Evolutionary conservation across 495 filamentous ascomycete species (phyloP).

Genomic region (Rostrohypoxylon terebratum): DNA sequence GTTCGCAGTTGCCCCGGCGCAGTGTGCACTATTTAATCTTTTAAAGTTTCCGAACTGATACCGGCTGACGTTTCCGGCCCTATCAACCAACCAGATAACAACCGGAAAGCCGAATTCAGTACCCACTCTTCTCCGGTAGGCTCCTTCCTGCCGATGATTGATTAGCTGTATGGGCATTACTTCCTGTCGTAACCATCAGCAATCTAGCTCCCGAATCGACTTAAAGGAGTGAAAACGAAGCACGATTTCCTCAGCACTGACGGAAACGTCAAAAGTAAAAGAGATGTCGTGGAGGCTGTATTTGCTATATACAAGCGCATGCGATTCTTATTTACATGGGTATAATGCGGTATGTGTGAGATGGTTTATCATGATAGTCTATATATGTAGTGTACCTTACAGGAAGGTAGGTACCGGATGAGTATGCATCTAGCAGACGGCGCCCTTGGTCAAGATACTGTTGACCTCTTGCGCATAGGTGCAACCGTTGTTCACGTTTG

Average conservation of each 20-base stretch:
- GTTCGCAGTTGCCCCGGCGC: not conserved
- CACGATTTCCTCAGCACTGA: not conserved
- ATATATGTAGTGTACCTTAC: not conserved
- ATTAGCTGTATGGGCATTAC: not conserved
- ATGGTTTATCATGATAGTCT: not conserved
- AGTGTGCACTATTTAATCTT: not conserved
- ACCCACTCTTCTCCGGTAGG: slow-evolving; percentile 1
- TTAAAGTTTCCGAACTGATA: not conserved
- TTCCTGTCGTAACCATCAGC: not conserved
- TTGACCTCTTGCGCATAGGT: slow-evolving; percentile 52
- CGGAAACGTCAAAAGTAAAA: not conserved
- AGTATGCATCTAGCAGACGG: slow-evolving; percentile 11
- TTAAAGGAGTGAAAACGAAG: not conserved
- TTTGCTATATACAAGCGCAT: not conserved
- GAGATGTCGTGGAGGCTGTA: not conserved
- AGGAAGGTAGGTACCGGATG: not conserved
- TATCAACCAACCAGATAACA: not conserved
- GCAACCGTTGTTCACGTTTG: slow-evolving; percentile 56
- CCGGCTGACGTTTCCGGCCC: not conserved
- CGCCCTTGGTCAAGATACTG: slow-evolving; percentile 23
- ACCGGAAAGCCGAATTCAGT: not conserved
- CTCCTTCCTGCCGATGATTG: not conserved
- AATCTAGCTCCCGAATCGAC: not conserved
- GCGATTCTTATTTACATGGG: not conserved
- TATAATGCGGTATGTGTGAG: slow-evolving; percentile 3